Percentiles rank a stretch among this genome's conserved stretches.
These are phyloP conservation scores for Paraurostyla sp. DNA, from an alignment of 73 alveolate genomes.

Conservation along the genomic window DNA sequence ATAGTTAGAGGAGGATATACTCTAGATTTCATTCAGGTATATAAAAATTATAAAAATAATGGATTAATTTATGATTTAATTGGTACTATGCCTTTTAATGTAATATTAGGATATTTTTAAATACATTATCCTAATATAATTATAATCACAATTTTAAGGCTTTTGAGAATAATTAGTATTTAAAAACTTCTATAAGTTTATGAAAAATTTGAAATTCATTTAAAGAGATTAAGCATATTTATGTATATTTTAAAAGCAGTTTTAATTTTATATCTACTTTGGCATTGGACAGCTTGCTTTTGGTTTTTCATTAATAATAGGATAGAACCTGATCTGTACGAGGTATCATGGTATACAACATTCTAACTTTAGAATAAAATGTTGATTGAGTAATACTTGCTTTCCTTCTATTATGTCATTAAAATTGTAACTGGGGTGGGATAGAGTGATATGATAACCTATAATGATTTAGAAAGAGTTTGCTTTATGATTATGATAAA, in stretches of 20 bases:
- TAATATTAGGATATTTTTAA: conserved; percentile 50
- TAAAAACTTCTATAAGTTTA: conserved; percentile 41
- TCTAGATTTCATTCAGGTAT: conserved; percentile 15
- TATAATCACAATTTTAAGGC: conserved; percentile 35
- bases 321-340: conserved; percentile 25
- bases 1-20: conserved; percentile 52
- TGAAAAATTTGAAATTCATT: conserved; percentile 51
- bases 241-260: conserved; percentile 51
- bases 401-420: conserved; percentile 63
- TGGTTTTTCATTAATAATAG: conserved; percentile 65
- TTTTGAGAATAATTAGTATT: conserved; percentile 52
- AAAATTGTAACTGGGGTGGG: conserved; percentile 75
- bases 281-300: conserved; percentile 76
- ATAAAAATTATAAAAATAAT: conserved; percentile 39
- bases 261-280: conserved; percentile 45
- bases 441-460: conserved; percentile 67
- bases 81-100: conserved; percentile 71
- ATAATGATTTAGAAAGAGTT: conserved; percentile 66
- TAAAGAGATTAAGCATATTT: conserved; percentile 3
- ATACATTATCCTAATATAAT: conserved; percentile 24
- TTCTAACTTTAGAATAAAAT: not conserved
- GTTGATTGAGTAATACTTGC: conserved; percentile 2
- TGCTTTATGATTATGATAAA: conserved; percentile 65
- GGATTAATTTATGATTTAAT: conserved; percentile 72
- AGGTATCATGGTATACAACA: conserved; percentile 53